Evolutionary conservation across 208 protist genomes (phyloP).

Genomic region (Leishmania amazonensis): DNA sequence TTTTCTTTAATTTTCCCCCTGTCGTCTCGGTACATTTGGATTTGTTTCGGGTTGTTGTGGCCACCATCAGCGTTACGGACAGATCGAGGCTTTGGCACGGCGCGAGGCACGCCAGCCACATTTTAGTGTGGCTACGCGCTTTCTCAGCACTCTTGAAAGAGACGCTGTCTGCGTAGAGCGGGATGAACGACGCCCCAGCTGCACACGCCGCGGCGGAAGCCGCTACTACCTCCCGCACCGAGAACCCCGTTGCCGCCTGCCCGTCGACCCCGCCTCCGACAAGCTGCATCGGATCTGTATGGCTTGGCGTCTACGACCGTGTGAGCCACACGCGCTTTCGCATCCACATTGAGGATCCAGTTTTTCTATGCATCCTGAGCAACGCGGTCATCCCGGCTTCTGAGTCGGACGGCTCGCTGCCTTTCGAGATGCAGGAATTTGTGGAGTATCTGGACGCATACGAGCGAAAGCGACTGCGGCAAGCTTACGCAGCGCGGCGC

Average conservation of each 20-base stretch:
- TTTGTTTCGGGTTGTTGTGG: neutral
- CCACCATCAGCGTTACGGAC: neutral
- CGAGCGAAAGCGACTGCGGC: constrained; percentile 24
- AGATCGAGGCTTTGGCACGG: neutral
- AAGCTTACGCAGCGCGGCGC: constrained; percentile 13
- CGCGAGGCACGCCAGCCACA: neutral
- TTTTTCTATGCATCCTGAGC: constrained; percentile 23
- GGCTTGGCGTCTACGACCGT: constrained; percentile 30
- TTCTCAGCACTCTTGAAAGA: neutral
- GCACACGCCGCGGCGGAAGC: neutral
- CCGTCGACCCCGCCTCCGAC: neutral
- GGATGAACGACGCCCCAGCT: neutral
- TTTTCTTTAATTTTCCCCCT: neutral
- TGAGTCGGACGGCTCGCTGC: constrained; percentile 27
- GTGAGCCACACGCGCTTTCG: constrained; percentile 20
- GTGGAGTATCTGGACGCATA: constrained; percentile 28
- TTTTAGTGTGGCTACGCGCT: neutral
- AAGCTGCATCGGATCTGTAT: constrained; percentile 11
- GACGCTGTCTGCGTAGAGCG: neutral
- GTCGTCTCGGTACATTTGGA: neutral
- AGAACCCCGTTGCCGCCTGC: neutral
- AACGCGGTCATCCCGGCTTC: constrained; percentile 19
- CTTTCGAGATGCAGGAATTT: constrained; percentile 32
- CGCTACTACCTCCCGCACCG: neutral
- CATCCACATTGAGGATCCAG: constrained; percentile 26